Conservation (phyloP, 1,284 basidiomycete genomes). For the Cutaneotrichosporon sp. region DNA sequence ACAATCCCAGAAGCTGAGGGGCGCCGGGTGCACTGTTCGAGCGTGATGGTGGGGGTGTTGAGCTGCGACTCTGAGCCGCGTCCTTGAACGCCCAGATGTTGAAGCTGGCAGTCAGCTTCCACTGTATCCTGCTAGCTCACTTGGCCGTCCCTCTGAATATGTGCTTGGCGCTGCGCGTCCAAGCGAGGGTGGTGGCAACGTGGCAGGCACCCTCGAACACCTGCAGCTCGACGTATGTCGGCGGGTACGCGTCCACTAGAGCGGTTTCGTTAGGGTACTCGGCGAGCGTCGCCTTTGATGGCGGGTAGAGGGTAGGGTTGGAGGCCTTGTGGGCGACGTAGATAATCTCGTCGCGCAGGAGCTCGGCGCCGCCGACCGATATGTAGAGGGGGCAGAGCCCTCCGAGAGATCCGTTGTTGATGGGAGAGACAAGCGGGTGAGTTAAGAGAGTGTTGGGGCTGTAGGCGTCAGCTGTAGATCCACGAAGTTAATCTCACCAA, state of each 20-base stretch:
- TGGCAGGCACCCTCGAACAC: conserved; percentile 54
- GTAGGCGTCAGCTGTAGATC: neutral
- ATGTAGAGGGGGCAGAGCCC: conserved; percentile 58
- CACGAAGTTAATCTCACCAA: conserved; percentile 35
- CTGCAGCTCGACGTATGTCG: conserved; percentile 58
- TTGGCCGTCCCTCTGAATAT: conserved; percentile 52
- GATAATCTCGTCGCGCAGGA: conserved; percentile 54
- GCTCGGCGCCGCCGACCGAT: conserved; percentile 55
- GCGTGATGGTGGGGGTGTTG: neutral
- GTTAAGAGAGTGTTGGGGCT: conserved; percentile 57
- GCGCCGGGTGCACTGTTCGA: neutral
- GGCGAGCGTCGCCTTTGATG: conserved; percentile 46
- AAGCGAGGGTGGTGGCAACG: conserved; percentile 53
- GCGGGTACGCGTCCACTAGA: conserved; percentile 51
- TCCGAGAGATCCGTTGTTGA: conserved; percentile 57
- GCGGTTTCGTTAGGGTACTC: conserved; percentile 51
- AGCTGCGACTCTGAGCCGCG: conserved; percentile 29
- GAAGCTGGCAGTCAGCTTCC: conserved; percentile 34
- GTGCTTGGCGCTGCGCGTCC: conserved; percentile 50
- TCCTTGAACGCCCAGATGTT: conserved; percentile 52
- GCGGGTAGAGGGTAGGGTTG: conserved; percentile 52
- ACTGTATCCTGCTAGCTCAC: conserved; percentile 35
- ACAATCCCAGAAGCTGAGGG: neutral
- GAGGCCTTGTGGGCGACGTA: conserved; percentile 58
- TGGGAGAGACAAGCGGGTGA: conserved; percentile 57